Conservation (phyloP, 1,284 basidiomycete species). For the Chalciporus sp. region DNA sequence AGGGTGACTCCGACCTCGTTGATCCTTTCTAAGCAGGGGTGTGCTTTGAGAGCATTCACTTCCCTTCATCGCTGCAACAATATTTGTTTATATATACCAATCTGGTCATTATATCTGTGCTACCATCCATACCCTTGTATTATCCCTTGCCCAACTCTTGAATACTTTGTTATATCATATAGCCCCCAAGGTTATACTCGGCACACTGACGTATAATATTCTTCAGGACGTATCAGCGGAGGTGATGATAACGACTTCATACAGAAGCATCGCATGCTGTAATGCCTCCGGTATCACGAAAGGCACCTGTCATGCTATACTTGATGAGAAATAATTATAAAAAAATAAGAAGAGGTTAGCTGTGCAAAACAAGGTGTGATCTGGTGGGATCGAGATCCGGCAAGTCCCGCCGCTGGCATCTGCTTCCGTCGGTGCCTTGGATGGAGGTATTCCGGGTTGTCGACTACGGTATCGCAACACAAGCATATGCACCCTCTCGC, state of each 20-base stretch:
- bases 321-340: neutral
- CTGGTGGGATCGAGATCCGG: conserved; percentile 20
- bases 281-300: neutral
- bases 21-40: neutral
- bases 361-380: neutral
- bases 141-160: conserved; percentile 14
- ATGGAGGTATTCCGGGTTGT: too few species aligned
- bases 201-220: conserved; percentile 15
- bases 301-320: neutral
- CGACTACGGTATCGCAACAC: too few species aligned
- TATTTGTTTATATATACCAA: conserved; percentile 26
- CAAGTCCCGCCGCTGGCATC: conserved; percentile 25
- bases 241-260: conserved; percentile 9
- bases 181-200: neutral
- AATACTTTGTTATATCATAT: conserved; percentile 20
- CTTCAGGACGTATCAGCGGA: conserved; percentile 1
- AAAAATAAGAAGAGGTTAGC: neutral
- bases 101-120: conserved; percentile 23
- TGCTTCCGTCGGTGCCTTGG: conserved; percentile 28
- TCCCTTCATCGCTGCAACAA: conserved; percentile 2
- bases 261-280: conserved; percentile 10
- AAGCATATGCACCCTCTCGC: too few species aligned
- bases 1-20: conserved; percentile 3
- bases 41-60: conserved; percentile 6
- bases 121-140: conserved; percentile 26